Evolutionary conservation across 1,284 basidiomycete genomes (phyloP).

Genomic region (Trichosporon coremiiforme): DNA sequence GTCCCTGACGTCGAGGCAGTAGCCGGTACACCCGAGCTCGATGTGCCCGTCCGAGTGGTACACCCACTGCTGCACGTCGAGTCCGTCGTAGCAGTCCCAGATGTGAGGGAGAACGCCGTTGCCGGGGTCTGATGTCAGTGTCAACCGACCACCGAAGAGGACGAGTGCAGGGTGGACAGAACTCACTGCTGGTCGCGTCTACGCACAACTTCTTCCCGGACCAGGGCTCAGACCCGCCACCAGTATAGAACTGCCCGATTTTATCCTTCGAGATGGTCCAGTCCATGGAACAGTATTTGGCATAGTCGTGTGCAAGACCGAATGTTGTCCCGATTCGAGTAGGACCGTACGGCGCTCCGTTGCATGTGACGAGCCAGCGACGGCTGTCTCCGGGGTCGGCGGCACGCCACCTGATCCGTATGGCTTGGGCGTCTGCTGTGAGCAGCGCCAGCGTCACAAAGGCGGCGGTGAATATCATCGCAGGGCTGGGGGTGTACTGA

Average conservation of each 20-base stretch:
- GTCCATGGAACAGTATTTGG: conserved; percentile 4
- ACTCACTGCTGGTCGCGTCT: background rate
- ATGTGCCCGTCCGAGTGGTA: conserved; percentile 11
- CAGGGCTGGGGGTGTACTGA: background rate
- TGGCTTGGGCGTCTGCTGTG: background rate
- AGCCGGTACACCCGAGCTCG: conserved; percentile 7
- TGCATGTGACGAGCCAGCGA: background rate
- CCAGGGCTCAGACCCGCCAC: background rate
- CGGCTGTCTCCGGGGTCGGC: background rate
- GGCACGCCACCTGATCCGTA: background rate
- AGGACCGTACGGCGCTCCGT: background rate
- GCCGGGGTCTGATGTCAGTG: background rate
- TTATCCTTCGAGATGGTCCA: background rate
- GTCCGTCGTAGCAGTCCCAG: conserved; percentile 20
- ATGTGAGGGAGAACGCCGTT: conserved; percentile 18
- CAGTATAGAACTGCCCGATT: background rate
- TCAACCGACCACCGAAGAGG: background rate
- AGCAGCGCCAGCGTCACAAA: background rate
- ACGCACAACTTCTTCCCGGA: background rate
- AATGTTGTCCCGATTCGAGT: background rate
- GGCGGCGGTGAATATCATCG: too few species aligned
- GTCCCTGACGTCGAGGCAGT: conserved; percentile 23
- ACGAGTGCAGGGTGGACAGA: background rate
- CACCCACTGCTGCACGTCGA: conserved; percentile 16
- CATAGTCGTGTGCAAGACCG: background rate